These are phyloP conservation scores for Colletotrichum sp. DNA, from an alignment of 2,329 filamentous ascomycete genomes.

Conservation along the genomic window DNA sequence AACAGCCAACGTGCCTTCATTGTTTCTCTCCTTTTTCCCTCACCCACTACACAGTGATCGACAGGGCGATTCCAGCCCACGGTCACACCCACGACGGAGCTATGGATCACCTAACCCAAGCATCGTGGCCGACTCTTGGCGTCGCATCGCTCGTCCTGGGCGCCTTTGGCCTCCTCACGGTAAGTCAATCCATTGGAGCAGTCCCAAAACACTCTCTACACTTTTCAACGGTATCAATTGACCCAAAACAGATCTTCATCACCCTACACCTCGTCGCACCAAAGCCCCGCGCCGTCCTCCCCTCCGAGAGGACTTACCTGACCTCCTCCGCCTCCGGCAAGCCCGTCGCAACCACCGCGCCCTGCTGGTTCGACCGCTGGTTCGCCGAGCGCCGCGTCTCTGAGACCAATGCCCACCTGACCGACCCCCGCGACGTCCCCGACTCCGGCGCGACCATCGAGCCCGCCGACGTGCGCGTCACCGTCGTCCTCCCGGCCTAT, in stretches of 20 bases:
- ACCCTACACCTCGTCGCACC: slow-evolving; percentile 80
- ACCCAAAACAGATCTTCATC: slow-evolving; percentile 55
- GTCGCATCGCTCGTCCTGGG: not conserved
- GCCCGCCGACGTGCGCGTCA: slow-evolving; percentile 82
- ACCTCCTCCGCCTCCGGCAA: slow-evolving; percentile 71
- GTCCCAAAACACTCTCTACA: not conserved
- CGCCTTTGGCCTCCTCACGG: not conserved
- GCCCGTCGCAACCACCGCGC: slow-evolving; percentile 57
- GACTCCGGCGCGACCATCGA: slow-evolving; percentile 67
- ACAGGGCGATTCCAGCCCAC: not conserved
- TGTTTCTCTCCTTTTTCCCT: not conserved
- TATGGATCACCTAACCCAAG: slow-evolving; percentile 12
- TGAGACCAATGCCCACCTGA: slow-evolving; percentile 38
- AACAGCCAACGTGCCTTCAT: not conserved
- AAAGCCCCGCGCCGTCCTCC: slow-evolving; percentile 73
- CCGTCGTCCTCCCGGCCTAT: slow-evolving; percentile 92
- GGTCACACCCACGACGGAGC: not conserved
- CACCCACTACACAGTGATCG: not conserved
- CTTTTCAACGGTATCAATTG: not conserved
- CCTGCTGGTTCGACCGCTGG: slow-evolving; percentile 88
- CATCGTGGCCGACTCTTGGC: slow-evolving; percentile 15
- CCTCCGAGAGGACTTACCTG: slow-evolving; percentile 85
- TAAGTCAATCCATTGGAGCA: not conserved
- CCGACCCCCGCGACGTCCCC: slow-evolving; percentile 39
- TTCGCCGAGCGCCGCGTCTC: slow-evolving; percentile 63